Base-by-base conservation (phyloP, 768 basidiomycete genomes). In the Psilocybe sp. region DNA sequence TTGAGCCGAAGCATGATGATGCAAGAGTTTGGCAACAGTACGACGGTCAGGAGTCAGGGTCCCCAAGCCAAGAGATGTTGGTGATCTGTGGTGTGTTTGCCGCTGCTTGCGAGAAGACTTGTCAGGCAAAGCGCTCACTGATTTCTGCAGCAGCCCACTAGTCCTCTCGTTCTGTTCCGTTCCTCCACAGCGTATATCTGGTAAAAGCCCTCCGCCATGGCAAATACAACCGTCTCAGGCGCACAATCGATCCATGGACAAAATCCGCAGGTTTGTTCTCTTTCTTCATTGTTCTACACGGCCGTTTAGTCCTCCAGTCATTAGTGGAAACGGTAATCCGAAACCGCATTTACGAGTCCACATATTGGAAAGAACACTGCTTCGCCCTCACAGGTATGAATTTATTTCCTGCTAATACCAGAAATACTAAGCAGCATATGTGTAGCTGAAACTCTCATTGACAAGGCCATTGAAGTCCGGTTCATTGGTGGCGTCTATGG, bases 281-380 rank as follows among this genome's bases (percentile, higher is more conserved):
- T 14, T 51, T 15, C 44, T 15, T 1, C 2, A 13, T 13, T 50
- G 14, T 45, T 32, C 52, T 32, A 58, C 63, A 57, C 18, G 9
- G 19, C 53, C 57, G 42, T 36, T 56, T 59, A 64, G 63, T 54
- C 60, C 7, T 52, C 41, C 65, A 97, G 93, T 91, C 80, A 67
- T 74, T 99, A 67, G 88, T 99, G 23, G 97, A 98, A 76, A 96
- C 92, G 34, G 91, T 98, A 54, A 95, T 98, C 57, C 85, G 97
- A 46, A 91, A 87, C 63, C 83, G 97, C 53, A 97, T 99, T 53
- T 99, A 96, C 75, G 96, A 98, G 67, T 88, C 89, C 0, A 67
- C 77, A 6, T 99, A 82, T 69, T 99, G 96, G 96, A 99, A 99
- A 72, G 96, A 99, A 65, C 92, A 97, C 58, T 99, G 96, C 64